phyloP scores from a whole-genome alignment of 2,329 filamentous ascomycete genomes.

The Clonostachys byssicola region DNA sequence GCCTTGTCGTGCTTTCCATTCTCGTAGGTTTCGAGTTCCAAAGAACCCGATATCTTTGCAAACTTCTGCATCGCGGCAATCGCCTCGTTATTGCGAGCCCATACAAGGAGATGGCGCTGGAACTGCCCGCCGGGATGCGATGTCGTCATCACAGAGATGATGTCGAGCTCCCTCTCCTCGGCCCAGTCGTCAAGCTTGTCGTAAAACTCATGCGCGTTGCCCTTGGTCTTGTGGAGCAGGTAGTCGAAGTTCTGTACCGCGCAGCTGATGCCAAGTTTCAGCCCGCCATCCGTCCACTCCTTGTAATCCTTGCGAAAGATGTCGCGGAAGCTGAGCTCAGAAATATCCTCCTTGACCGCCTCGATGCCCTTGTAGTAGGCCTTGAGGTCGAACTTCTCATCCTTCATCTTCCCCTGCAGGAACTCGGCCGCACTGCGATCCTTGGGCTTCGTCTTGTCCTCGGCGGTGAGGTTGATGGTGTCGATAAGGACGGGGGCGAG shows the following conservation, averaged over 20 bases:
- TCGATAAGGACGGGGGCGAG: slow-evolving; percentile 72
- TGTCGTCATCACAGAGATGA: slow-evolving; percentile 69
- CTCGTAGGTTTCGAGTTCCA: slow-evolving; percentile 54
- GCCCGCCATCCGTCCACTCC: slow-evolving; percentile 58
- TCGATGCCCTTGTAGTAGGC: slow-evolving; percentile 57
- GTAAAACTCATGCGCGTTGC: slow-evolving; percentile 37
- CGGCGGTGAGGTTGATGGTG: slow-evolving; percentile 59
- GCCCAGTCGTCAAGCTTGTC: slow-evolving; percentile 46
- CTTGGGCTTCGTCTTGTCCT: slow-evolving; percentile 59
- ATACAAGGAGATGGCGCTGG: slow-evolving; percentile 63
- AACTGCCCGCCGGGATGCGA: slow-evolving; percentile 51
- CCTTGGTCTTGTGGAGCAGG: slow-evolving; percentile 49
- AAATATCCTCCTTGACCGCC: slow-evolving; percentile 65
- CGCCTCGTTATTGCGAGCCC: slow-evolving; percentile 51
- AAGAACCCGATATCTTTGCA: slow-evolving; percentile 25
- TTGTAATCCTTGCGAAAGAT: slow-evolving; percentile 83
- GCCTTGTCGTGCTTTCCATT: slow-evolving; percentile 39
- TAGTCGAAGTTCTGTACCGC: slow-evolving; percentile 61
- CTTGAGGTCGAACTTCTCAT: slow-evolving; percentile 41
- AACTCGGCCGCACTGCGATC: slow-evolving; percentile 56
- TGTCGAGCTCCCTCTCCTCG: slow-evolving; percentile 51
- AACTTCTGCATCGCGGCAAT: slow-evolving; percentile 44
- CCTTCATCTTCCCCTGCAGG: slow-evolving; percentile 11
- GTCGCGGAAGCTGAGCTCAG: slow-evolving; percentile 55
- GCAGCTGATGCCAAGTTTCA: slow-evolving; percentile 63